Percentiles rank a stretch among this genome's conserved stretches.
Conservation (phyloP, 495 filamentous ascomycete species). For the Oleoguttula mirabilis region DNA sequence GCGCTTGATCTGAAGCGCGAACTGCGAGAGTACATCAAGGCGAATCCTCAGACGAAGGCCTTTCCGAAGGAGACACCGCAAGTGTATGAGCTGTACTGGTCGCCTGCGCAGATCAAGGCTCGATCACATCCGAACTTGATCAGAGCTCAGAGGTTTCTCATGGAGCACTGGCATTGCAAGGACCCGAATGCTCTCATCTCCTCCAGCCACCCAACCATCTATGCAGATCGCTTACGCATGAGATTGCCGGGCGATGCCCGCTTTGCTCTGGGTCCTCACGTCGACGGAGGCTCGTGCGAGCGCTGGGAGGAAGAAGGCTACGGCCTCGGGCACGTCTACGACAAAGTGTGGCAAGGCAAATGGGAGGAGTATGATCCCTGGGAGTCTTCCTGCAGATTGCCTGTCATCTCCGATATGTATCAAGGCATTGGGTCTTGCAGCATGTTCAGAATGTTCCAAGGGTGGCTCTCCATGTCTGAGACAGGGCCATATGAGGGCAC, state of each 20-base stretch:
- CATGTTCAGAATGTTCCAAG: constrained; percentile 81
- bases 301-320: constrained; percentile 79
- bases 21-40: constrained; percentile 27
- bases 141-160: constrained; percentile 55
- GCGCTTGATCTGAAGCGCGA: constrained; percentile 30
- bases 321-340: constrained; percentile 54
- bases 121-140: constrained; percentile 62
- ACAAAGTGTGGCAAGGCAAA: constrained; percentile 54
- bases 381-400: constrained; percentile 57
- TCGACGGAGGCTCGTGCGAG: constrained; percentile 75
- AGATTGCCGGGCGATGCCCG: constrained; percentile 58
- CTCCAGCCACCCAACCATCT: constrained; percentile 49
- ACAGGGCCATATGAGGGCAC: constrained; percentile 65
- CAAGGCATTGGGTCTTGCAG: constrained; percentile 70
- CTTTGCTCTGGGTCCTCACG: constrained; percentile 77
- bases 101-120: constrained; percentile 59
- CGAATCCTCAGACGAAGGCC: constrained; percentile 33
- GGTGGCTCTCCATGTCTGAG: constrained; percentile 70
- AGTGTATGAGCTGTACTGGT: constrained; percentile 88
- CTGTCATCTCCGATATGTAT: constrained; percentile 63
- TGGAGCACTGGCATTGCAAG: constrained; percentile 61
- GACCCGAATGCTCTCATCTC: constrained; percentile 50
- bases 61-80: constrained; percentile 52
- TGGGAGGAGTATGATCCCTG: constrained; percentile 80
- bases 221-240: constrained; percentile 77